Evolutionary conservation across 2,329 filamentous ascomycete genomes (phyloP), one percentile per base, ranked within the genome.

Genomic region (Exophiala sp.): DNA sequence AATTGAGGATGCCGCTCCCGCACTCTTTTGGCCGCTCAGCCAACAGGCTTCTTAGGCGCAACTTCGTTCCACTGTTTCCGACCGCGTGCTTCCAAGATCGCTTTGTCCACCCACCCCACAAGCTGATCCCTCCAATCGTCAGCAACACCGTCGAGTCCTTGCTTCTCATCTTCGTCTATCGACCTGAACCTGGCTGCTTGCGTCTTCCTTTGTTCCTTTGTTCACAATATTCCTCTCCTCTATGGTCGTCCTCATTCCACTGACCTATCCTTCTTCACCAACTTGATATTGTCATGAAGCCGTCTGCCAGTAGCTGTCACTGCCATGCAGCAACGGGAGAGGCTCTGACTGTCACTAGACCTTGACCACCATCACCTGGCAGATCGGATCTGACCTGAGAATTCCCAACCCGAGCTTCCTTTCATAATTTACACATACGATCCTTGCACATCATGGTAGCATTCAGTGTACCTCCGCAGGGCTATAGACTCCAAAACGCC

Each of bases 71-170:
- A 54, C 53, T 48, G 54, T 56, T 56, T 24, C 58, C 50, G 53
- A 57, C 56, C 59, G 56, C 56, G 55, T 61, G 59, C 55, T 55
- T 54, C 50, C 52, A 54, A 55, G 54, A 56, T 57, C 58, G 55
- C 46, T 54, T 55, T 36, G 38, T 36, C 45, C 16, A 47, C 34
- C 44, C 38, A 43, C 48, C 55, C 34, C 58, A 56, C 52, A 42
- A 52, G n/a, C 46, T 49, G 34, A 46, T 39, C 50, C 55, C 55
- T 58, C 56, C 55, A 61, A 61, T 59, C 59, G 56, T 61, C 52
- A 57, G 47, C 59, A 57, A 45, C 34, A 38, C 42, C 42, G 41
- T 44, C 47, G 41, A 20, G 41, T 43, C 40, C 54, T 43, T 45
- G 53, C 52, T 54, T 52, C 44, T 60, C 54, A 42, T 57, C 50